Base-by-base conservation (phyloP, 805 yeast genomes). In the Candida dendrica region DNA sequence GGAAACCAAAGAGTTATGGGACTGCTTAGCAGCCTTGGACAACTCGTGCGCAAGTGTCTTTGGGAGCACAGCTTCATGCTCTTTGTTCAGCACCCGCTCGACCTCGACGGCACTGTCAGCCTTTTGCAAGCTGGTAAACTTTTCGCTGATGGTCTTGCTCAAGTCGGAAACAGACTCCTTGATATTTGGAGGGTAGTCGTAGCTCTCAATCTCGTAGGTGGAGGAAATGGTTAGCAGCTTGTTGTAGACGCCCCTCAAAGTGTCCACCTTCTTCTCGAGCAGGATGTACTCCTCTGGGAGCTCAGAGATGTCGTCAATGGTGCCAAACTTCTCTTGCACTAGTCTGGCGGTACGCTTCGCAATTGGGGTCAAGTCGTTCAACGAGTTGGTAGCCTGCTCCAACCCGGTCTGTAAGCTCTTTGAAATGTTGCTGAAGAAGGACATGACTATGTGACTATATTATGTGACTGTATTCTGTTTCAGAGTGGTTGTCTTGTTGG, bases 181-280 rank as follows among this genome's bases (percentile, higher is more conserved):
- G 47, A 84, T 61, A 58, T 82, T 82, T 41, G 93, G 91, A 20
- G 95, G 95, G 53, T 83, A 84, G 59, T 85, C 95, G 58, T 85
- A 85, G 38, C 84, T 75, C 51, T 82, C 84, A 47, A 82, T 77
- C 53, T 75, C 87, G 56, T 77, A 85, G 34, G 89, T 85, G 39
- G 68, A 69, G 6, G 82, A 71, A 41, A 77, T 72, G 4, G 64
- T 48, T n/a, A 75, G 52, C 11, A 74, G 53, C 53, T 71, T 70
- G 50, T 68, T 77, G 63, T 81, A 80, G 45, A 79, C 74, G 39
- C 68, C 69, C 58, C 77, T 77, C 50, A 84, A 65, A 40, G 77
- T 69, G 58, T 84, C 91, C 44, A 81, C 79, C 54, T 75, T 75
- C 46, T 72, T 68, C 58, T 84, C 95, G 54, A 85, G 66, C 44